These are phyloP conservation scores for Rehmannia glutinosa DNA, from an alignment of 257 asterid species.

Conservation along the genomic window DNA sequence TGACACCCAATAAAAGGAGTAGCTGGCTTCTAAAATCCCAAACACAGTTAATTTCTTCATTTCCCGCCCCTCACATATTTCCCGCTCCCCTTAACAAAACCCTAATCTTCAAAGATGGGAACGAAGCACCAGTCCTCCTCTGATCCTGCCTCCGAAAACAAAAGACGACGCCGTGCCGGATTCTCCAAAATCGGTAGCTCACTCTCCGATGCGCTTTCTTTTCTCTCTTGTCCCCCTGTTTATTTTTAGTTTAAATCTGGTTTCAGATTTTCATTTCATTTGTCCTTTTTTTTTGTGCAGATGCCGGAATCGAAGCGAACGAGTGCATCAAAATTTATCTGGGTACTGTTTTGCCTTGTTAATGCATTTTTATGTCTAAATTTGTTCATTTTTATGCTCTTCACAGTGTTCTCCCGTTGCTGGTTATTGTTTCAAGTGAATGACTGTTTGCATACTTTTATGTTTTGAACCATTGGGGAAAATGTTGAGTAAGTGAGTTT, in stretches of 20 bases:
- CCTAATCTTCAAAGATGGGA: conserved; percentile 77
- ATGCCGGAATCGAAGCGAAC: conserved; percentile 72
- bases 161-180: conserved; percentile 72
- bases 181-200: conserved; percentile 52
- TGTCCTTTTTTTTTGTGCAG: conserved; percentile 31
- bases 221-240: background rate
- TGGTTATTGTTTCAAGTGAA: conserved; percentile 9
- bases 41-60: background rate
- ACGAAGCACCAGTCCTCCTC: conserved; percentile 73
- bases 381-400: background rate
- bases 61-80: conserved; percentile 81
- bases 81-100: conserved; percentile 68
- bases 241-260: background rate
- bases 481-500: background rate
- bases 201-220: conserved; percentile 7
- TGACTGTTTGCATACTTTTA: background rate
- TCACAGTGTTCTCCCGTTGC: background rate
- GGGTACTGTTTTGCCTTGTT: conserved; percentile 33
- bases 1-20: background rate
- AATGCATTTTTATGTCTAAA: background rate
- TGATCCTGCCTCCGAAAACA: conserved; percentile 45
- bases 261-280: background rate
- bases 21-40: conserved; percentile 11
- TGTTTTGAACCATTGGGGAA: background rate
- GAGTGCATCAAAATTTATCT: conserved; percentile 70